phyloP scores from a whole-genome alignment of 306 rosid species.

The Lathyrus sativus region DNA sequence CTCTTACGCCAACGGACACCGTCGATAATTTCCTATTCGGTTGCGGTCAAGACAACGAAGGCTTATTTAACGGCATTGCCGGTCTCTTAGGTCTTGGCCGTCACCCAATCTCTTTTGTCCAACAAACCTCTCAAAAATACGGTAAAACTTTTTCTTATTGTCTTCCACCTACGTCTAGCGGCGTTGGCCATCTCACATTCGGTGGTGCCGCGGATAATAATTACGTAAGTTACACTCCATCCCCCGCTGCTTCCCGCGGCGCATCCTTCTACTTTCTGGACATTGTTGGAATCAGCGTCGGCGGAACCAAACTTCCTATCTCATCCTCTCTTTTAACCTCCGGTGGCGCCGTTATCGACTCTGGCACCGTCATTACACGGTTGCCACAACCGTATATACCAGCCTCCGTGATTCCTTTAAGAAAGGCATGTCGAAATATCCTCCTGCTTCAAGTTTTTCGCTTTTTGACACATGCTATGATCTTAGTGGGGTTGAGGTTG shows the following conservation, averaged over 20 bases:
- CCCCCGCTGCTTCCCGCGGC: constrained; percentile 29
- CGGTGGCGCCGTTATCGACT: constrained; percentile 63
- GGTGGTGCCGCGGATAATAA: not conserved
- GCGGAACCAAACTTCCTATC: constrained; percentile 40
- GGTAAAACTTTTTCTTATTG: constrained; percentile 65
- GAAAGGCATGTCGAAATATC: constrained; percentile 51
- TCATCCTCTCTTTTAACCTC: constrained; percentile 45
- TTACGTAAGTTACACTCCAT: constrained; percentile 52
- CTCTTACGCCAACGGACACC: constrained; percentile 38
- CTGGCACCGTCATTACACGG: constrained; percentile 72
- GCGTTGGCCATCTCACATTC: constrained; percentile 56
- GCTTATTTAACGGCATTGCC: constrained; percentile 57
- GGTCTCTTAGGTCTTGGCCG: constrained; percentile 84
- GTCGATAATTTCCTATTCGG: constrained; percentile 54
- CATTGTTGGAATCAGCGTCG: constrained; percentile 46
- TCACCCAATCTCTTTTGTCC: constrained; percentile 60
- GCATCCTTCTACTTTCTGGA: constrained; percentile 53
- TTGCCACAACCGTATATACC: constrained; percentile 59
- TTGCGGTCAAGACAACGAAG: constrained; percentile 74
- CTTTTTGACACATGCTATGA: constrained; percentile 67
- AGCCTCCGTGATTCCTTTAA: constrained; percentile 44
- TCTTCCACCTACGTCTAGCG: constrained; percentile 60
- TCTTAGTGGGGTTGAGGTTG: constrained; percentile 5
- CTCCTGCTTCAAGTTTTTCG: constrained; percentile 29
- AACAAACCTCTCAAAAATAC: constrained; percentile 62